Percentiles rank a stretch among this genome's conserved stretches.
phyloP scores from a whole-genome alignment of 1,284 basidiomycete genomes.

The Puccinia sorghi region DNA sequence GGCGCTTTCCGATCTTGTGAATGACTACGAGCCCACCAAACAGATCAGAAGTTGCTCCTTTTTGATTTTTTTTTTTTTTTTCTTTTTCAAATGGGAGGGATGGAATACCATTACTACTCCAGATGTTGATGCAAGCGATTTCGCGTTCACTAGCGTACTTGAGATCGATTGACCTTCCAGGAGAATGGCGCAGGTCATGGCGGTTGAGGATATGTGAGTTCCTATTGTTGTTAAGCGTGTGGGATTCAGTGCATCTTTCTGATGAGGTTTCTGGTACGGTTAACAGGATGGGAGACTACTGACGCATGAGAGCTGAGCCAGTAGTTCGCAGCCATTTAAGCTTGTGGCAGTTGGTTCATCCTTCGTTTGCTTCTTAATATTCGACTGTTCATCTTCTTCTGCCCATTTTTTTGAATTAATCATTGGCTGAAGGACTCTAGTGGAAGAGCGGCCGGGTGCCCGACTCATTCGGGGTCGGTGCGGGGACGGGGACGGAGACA shows the following conservation, averaged over 20 bases:
- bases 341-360: background rate
- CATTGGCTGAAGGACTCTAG: too few relatives aligned
- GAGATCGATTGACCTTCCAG: constrained; percentile 54
- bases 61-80: too few relatives aligned
- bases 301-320: constrained; percentile 57
- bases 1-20: constrained; percentile 79
- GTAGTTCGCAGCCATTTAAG: constrained; percentile 56
- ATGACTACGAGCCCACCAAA: constrained; percentile 65
- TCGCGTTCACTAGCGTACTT: constrained; percentile 54
- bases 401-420: too few relatives aligned
- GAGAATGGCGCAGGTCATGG: constrained; percentile 54
- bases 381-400: too few relatives aligned
- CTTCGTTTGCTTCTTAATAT: too few relatives aligned
- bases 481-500: too few relatives aligned
- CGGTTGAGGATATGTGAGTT: constrained; percentile 57
- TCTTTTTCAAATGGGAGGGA: too few relatives aligned
- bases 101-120: constrained; percentile 53
- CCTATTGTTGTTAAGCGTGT: too few relatives aligned
- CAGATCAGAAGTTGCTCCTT: too few relatives aligned
- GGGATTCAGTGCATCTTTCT: too few relatives aligned
- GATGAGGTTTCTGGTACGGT: background rate
- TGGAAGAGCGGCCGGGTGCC: too few relatives aligned
- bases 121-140: constrained; percentile 55
- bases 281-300: constrained; percentile 14
- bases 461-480: too few relatives aligned